Conservation (phyloP, 192 early-diverging fungal genomes). For the Phlyctochytrium planicorne region DNA sequence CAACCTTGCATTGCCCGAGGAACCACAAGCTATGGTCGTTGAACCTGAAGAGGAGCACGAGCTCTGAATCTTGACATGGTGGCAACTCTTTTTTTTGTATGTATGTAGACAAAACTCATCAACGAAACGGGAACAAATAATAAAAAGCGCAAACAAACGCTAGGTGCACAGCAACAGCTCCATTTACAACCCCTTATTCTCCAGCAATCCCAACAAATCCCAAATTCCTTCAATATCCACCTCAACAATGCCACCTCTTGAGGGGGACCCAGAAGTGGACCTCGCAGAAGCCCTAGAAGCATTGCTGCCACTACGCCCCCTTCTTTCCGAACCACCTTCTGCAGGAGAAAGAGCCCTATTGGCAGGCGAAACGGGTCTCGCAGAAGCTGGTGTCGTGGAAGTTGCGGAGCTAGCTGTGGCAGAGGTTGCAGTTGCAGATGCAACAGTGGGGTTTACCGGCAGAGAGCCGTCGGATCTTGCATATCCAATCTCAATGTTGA, state of each 20-base stretch:
- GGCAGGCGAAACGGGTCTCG: background rate
- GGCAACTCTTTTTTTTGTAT: too few relatives aligned
- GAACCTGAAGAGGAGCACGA: too few relatives aligned
- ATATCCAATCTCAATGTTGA: constrained; percentile 18
- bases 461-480: background rate
- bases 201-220: background rate
- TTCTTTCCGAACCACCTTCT: background rate
- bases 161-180: too few relatives aligned
- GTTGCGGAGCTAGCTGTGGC: background rate
- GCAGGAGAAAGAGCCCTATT: background rate
- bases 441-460: background rate
- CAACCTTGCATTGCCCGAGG: too few relatives aligned
- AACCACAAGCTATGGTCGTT: too few relatives aligned
- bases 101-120: too few relatives aligned
- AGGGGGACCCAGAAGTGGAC: background rate
- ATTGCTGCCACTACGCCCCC: background rate
- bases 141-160: too few relatives aligned
- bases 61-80: too few relatives aligned
- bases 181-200: too few relatives aligned
- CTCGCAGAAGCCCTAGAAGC: too few relatives aligned
- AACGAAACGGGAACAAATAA: too few relatives aligned
- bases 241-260: background rate
- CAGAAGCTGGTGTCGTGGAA: background rate
- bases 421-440: background rate
- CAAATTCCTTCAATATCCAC: background rate